These are phyloP conservation scores for Mycena rosella DNA, from an alignment of 768 basidiomycete species.

Conservation along the genomic window DNA sequence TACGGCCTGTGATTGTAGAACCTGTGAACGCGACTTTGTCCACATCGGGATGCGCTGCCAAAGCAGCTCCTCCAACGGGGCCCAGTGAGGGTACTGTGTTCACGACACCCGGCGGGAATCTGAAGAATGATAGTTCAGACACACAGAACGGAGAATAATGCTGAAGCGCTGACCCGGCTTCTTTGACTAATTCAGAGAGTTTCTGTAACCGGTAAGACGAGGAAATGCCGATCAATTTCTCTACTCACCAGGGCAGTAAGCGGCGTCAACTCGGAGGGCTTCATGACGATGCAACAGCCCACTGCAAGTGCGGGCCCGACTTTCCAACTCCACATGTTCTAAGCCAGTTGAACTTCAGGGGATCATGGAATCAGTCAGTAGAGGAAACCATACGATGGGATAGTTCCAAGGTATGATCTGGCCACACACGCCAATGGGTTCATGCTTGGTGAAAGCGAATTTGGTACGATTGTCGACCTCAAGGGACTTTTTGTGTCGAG, in stretches of 20 bases:
- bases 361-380: background rate
- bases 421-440: conserved; percentile 86
- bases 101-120: conserved; percentile 92
- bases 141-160: conserved; percentile 19
- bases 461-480: conserved; percentile 87
- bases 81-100: conserved; percentile 92
- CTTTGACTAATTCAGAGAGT: conserved; percentile 83
- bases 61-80: conserved; percentile 84
- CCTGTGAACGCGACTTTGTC: conserved; percentile 98
- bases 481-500: conserved; percentile 62
- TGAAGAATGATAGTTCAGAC: conserved; percentile 46
- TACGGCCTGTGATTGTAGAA: conserved; percentile 89
- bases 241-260: conserved; percentile 79
- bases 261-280: conserved; percentile 91
- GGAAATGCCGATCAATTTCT: conserved; percentile 9
- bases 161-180: conserved; percentile 75
- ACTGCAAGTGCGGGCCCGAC: conserved; percentile 92
- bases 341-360: conserved; percentile 5
- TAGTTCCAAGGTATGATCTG: conserved; percentile 98
- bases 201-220: conserved; percentile 58
- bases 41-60: conserved; percentile 85
- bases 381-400: conserved; percentile 65
- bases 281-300: conserved; percentile 96
- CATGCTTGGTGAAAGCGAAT: conserved; percentile 78
- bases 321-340: conserved; percentile 63